Conservation (phyloP, 2,329 filamentous ascomycete genomes). For the Colletotrichum simmondsii region DNA sequence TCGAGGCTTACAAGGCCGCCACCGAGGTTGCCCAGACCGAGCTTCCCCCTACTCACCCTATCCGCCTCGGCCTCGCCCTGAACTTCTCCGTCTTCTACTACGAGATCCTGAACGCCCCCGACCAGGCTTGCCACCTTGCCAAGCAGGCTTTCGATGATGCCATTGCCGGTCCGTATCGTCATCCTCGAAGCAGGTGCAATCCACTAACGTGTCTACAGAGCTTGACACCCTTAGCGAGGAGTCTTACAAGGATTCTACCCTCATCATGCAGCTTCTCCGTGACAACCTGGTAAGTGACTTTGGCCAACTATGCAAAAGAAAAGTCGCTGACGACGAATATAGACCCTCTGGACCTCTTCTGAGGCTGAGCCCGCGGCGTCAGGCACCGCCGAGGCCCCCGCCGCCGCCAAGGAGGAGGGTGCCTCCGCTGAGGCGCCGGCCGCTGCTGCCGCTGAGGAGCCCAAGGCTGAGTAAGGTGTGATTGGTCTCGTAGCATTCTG, state of each 20-base stretch:
- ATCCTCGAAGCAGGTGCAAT: not conserved
- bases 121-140: conserved; percentile 97
- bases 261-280: conserved; percentile 98
- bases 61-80: conserved; percentile 89
- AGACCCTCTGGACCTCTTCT: conserved; percentile 99
- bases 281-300: conserved; percentile 83
- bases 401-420: conserved; percentile 49
- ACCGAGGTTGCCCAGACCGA: conserved; percentile 92
- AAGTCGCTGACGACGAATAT: conserved; percentile 42
- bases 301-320: not conserved
- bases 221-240: conserved; percentile 97
- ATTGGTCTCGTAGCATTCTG: conserved; percentile 34
- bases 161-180: conserved; percentile 74
- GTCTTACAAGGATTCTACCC: conserved; percentile 98
- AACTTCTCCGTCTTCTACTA: conserved; percentile 99
- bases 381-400: conserved; percentile 64
- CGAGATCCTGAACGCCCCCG: conserved; percentile 98
- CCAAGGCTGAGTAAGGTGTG: conserved; percentile 71
- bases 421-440: conserved; percentile 37
- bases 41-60: conserved; percentile 91
- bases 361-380: conserved; percentile 85
- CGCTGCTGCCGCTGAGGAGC: conserved; percentile 68
- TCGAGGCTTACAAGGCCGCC: conserved; percentile 95
- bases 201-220: conserved; percentile 64
- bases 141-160: conserved; percentile 97